Evolutionary conservation across 2,329 filamentous ascomycete species (phyloP).

Genomic region (Gnomoniopsis smithogilvyi): DNA sequence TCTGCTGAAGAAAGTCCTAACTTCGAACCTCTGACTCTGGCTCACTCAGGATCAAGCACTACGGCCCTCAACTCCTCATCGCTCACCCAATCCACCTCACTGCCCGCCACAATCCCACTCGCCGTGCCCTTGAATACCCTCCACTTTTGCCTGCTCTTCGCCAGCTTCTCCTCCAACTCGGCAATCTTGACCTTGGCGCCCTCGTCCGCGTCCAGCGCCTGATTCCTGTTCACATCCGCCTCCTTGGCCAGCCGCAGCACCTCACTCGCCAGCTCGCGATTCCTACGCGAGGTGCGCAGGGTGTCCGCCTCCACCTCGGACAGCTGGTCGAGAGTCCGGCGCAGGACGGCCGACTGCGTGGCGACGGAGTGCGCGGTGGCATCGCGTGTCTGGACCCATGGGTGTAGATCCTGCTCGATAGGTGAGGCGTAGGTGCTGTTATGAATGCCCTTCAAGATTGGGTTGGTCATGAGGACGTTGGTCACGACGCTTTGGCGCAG

Average conservation of each 20-base stretch:
- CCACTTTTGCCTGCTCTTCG: slow-evolving; percentile 63
- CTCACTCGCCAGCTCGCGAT: slow-evolving; percentile 59
- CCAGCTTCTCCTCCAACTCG: slow-evolving; percentile 56
- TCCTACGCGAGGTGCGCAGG: slow-evolving; percentile 53
- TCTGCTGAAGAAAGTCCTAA: neutral
- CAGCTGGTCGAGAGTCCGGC: slow-evolving; percentile 48
- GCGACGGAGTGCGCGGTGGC: slow-evolving; percentile 61
- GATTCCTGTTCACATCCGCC: slow-evolving; percentile 48
- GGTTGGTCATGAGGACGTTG: slow-evolving; percentile 67
- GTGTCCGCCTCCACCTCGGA: slow-evolving; percentile 57
- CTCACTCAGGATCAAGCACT: slow-evolving; percentile 66
- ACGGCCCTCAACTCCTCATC: slow-evolving; percentile 66
- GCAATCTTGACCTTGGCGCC: slow-evolving; percentile 54
- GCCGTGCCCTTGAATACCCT: slow-evolving; percentile 73
- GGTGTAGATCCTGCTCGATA: slow-evolving; percentile 69
- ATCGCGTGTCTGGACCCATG: slow-evolving; percentile 66
- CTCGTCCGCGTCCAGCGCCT: slow-evolving; percentile 48
- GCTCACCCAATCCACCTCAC: slow-evolving; percentile 76
- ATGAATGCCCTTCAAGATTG: slow-evolving; percentile 75
- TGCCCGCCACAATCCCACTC: slow-evolving; percentile 76
- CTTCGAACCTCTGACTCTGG: neutral
- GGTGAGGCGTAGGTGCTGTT: slow-evolving; percentile 59
- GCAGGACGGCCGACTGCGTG: slow-evolving; percentile 52
- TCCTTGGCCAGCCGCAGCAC: slow-evolving; percentile 62
- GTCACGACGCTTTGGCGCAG: slow-evolving; percentile 68